Evolutionary conservation across 2,329 filamentous ascomycete species (phyloP).

Genomic region (Diplodia corticola): DNA sequence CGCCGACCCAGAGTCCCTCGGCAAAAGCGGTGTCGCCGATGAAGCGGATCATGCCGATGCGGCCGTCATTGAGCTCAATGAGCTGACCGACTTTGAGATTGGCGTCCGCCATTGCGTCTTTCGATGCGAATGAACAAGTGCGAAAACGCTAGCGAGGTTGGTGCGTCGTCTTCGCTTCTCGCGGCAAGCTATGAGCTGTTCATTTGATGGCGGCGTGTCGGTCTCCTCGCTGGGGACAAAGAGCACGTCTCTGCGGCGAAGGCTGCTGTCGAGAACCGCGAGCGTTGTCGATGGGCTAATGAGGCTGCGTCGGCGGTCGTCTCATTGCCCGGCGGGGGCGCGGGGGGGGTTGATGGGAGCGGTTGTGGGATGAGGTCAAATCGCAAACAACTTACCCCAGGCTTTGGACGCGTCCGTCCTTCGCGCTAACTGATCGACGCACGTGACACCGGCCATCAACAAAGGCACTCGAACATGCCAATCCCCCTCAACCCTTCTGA

Average conservation of each 20-base stretch:
- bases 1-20: conserved; percentile 81
- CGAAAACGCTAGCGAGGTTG: background rate
- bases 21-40: conserved; percentile 79
- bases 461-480: background rate
- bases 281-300: background rate
- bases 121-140: background rate
- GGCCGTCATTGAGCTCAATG: conserved; percentile 76
- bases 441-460: conserved; percentile 2
- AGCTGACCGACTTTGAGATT: conserved; percentile 59
- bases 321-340: background rate
- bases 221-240: background rate
- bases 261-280: background rate
- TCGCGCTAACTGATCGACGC: conserved; percentile 5
- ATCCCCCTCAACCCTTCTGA: background rate
- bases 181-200: conserved; percentile 17
- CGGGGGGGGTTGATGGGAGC: conserved; percentile 9
- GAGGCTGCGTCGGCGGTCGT: background rate
- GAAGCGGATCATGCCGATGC: conserved; percentile 76
- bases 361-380: conserved; percentile 13
- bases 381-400: conserved; percentile 7
- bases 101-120: conserved; percentile 5
- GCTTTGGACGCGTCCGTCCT: conserved; percentile 5
- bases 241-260: background rate
- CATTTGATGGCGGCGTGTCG: conserved; percentile 11
- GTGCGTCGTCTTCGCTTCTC: conserved; percentile 15